phyloP scores from a whole-genome alignment of 2,329 filamentous ascomycete genomes.

The Thelonectria discophora region DNA sequence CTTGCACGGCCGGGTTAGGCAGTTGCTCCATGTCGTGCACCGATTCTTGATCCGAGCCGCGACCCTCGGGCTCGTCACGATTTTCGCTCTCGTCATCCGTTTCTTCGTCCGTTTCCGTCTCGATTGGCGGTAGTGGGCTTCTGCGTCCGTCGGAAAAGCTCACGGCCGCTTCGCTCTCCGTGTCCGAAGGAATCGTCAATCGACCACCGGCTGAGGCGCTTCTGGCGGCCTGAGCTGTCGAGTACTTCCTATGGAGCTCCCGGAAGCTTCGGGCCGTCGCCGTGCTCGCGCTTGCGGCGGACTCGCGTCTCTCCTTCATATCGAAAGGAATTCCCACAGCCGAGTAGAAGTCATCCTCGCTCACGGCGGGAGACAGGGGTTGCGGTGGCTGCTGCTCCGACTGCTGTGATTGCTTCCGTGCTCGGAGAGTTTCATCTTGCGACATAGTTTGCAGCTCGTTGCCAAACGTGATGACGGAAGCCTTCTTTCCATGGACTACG shows the following conservation, averaged over 20 bases:
- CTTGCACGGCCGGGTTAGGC: constrained; percentile 44
- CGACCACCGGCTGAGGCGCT: constrained; percentile 51
- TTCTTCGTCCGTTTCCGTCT: constrained; percentile 50
- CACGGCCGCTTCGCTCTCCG: constrained; percentile 67
- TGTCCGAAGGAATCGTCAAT: constrained; percentile 61
- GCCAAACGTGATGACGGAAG: constrained; percentile 95
- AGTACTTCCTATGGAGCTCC: constrained; percentile 68
- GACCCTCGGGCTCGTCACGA: constrained; percentile 42
- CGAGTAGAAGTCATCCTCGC: constrained; percentile 62
- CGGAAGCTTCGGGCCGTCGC: constrained; percentile 72
- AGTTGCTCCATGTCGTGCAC: constrained; percentile 42
- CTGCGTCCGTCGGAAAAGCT: constrained; percentile 68
- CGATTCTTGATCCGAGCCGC: constrained; percentile 44
- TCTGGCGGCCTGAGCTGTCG: constrained; percentile 60
- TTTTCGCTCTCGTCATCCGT: constrained; percentile 30
- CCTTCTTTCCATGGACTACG: constrained; percentile 97
- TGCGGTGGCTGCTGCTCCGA: constrained; percentile 47
- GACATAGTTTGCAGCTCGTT: constrained; percentile 85
- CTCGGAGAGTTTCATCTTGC: constrained; percentile 74
- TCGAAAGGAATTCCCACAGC: constrained; percentile 56
- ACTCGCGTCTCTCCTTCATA: constrained; percentile 64
- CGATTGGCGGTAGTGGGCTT: constrained; percentile 64
- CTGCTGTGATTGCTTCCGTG: constrained; percentile 63
- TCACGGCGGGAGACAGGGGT: constrained; percentile 48
- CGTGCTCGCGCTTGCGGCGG: constrained; percentile 71